phyloP scores from a whole-genome alignment of 2,329 filamentous ascomycete genomes.

The Scedosporium apiospermum region DNA sequence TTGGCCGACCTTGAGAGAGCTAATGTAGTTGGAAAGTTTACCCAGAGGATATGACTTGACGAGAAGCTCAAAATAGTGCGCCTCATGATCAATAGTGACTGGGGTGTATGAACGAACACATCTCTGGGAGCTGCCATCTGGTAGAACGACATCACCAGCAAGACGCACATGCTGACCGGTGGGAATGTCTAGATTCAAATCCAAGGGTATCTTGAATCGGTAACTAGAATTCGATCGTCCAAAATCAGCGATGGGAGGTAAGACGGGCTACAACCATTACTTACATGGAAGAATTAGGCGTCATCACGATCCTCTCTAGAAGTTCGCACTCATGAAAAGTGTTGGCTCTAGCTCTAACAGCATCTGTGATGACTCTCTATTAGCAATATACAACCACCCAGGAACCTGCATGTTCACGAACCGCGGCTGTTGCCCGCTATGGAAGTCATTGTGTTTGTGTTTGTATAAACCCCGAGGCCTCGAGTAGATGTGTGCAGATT shows the following conservation, averaged over 20 bases:
- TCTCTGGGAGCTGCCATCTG: conserved; percentile 67
- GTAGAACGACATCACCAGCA: conserved; percentile 60
- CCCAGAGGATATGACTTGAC: conserved; percentile 97
- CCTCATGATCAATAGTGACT: conserved; percentile 79
- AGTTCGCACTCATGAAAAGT: conserved; percentile 88
- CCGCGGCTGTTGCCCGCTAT: too few relatives aligned
- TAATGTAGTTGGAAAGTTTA: conserved; percentile 93
- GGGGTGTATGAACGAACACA: conserved; percentile 89
- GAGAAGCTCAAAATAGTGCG: conserved; percentile 88
- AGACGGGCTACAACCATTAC: conserved; percentile 16
- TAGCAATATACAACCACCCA: too few relatives aligned
- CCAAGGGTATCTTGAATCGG: conserved; percentile 77
- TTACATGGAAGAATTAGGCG: conserved; percentile 96
- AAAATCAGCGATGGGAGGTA: neutral
- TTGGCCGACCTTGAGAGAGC: conserved; percentile 71
- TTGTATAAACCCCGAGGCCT: too few relatives aligned
- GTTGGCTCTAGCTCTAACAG: conserved; percentile 31
- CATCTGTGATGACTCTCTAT: too few relatives aligned
- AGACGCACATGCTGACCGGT: conserved; percentile 99
- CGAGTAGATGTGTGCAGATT: too few relatives aligned
- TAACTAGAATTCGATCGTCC: conserved; percentile 47
- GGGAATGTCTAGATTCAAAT: conserved; percentile 82
- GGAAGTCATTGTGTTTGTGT: too few relatives aligned
- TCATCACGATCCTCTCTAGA: conserved; percentile 88
- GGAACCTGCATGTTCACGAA: too few relatives aligned